Conservation (phyloP, 345 rosid species). For the Barbarea vulgaris region DNA sequence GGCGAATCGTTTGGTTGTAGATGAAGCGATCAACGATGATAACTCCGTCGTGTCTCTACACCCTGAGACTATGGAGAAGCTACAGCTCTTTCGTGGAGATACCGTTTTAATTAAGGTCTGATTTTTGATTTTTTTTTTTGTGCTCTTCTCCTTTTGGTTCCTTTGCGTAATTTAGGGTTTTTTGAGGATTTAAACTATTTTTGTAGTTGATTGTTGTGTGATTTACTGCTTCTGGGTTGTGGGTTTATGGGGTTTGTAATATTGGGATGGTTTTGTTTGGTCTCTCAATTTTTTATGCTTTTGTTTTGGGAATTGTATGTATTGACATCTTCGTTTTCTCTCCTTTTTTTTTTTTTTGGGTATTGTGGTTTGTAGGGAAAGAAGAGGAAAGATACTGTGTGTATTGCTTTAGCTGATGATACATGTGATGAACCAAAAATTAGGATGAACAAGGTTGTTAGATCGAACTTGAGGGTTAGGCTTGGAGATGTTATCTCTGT, state of each 20-base stretch:
- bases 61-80: constrained; percentile 77
- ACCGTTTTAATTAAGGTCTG: constrained; percentile 68
- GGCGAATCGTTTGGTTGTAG: constrained; percentile 65
- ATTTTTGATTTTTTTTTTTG: neutral
- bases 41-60: constrained; percentile 71
- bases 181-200: neutral
- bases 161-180: neutral
- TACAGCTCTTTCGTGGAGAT: constrained; percentile 76
- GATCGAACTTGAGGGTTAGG: constrained; percentile 66
- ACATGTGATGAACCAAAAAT: constrained; percentile 58
- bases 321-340: neutral
- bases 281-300: neutral
- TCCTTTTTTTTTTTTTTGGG: neutral
- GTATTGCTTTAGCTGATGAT: constrained; percentile 74
- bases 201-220: neutral
- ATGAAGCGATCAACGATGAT: constrained; percentile 72
- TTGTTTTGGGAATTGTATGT: neutral
- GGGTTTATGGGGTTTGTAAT: neutral
- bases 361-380: constrained; percentile 46
- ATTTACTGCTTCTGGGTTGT: neutral
- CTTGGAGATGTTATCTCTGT: constrained; percentile 73
- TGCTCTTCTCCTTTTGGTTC: neutral
- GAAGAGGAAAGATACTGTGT: constrained; percentile 68
- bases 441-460: constrained; percentile 72
- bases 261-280: neutral